Percentiles rank a stretch among this genome's conserved stretches.
phyloP scores from a whole-genome alignment of 164 flowering plant genomes.

The Kalanchoe fedtschenkoi region DNA sequence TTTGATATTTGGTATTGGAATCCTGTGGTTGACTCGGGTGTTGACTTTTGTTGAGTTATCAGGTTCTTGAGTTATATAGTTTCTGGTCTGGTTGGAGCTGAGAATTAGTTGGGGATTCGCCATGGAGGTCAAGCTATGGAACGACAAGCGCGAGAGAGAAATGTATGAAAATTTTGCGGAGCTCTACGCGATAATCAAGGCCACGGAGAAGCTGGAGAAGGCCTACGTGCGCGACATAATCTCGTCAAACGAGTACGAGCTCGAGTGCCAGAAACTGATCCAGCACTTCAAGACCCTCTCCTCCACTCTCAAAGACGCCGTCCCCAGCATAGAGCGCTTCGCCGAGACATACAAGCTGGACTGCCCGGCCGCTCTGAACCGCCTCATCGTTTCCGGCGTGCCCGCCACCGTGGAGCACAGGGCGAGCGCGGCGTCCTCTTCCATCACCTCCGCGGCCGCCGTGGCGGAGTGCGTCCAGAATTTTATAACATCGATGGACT shows the following conservation, averaged over 20 bases:
- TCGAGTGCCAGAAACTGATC: conserved; percentile 70
- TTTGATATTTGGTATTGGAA: too few species aligned
- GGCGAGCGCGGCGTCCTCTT: conserved; percentile 39
- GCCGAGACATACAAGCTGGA: conserved; percentile 83
- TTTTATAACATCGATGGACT: conserved; percentile 87
- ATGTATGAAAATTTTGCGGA: conserved; percentile 92
- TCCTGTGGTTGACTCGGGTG: too few species aligned
- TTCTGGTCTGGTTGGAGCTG: too few species aligned
- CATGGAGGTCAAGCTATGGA: conserved; percentile 94
- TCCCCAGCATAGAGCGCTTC: conserved; percentile 75
- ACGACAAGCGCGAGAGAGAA: conserved; percentile 93
- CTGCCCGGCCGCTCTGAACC: conserved; percentile 78
- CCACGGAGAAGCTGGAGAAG: conserved; percentile 91
- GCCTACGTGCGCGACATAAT: conserved; percentile 80
- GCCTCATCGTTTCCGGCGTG: conserved; percentile 66
- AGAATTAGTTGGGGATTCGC: neutral
- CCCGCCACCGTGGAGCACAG: conserved; percentile 93
- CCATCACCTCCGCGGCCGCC: conserved; percentile 51
- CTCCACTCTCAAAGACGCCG: conserved; percentile 56
- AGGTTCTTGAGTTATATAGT: too few species aligned
- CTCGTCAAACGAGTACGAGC: conserved; percentile 57
- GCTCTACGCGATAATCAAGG: conserved; percentile 78
- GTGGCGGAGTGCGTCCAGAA: conserved; percentile 93
- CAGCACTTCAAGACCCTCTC: conserved; percentile 79
- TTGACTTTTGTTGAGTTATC: too few species aligned